phyloP scores from a whole-genome alignment of 441 rosid genomes.

The Gossypium schwendimanii region DNA sequence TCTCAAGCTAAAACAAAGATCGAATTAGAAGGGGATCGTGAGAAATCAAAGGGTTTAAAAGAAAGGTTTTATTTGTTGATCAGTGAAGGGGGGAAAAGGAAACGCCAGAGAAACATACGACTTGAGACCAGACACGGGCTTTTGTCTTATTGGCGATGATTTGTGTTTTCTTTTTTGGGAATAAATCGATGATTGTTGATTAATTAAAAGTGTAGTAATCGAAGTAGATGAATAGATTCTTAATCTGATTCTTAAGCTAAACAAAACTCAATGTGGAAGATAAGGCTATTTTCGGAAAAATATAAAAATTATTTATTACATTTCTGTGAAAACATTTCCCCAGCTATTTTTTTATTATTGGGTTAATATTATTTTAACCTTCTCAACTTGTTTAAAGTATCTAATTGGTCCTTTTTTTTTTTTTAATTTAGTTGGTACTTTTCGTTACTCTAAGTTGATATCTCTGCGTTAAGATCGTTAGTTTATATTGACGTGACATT shows the following conservation, averaged over 20 bases:
- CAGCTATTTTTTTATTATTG: no score
- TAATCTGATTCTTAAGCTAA: neutral
- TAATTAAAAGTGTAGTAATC: neutral
- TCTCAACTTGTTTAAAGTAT: no score
- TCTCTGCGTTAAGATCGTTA: no score
- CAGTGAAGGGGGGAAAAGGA: neutral
- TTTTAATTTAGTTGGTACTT: no score
- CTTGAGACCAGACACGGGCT: neutral
- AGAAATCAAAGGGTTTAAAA: neutral
- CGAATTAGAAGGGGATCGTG: neutral
- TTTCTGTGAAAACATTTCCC: no score
- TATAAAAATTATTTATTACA: neutral
- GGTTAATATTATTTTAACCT: no score
- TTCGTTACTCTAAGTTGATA: no score
- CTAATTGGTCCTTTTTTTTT: no score
- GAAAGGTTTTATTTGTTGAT: neutral
- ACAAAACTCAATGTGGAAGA: neutral
- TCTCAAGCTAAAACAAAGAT: neutral
- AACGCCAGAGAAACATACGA: neutral
- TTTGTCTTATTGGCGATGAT: neutral
- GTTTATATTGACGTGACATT: no score
- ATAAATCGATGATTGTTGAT: neutral
- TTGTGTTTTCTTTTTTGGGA: neutral
- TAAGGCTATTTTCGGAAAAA: neutral
- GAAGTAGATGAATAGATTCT: neutral